Evolutionary conservation across 2,329 filamentous ascomycete species (phyloP).

Genomic region (Nemania sp.): DNA sequence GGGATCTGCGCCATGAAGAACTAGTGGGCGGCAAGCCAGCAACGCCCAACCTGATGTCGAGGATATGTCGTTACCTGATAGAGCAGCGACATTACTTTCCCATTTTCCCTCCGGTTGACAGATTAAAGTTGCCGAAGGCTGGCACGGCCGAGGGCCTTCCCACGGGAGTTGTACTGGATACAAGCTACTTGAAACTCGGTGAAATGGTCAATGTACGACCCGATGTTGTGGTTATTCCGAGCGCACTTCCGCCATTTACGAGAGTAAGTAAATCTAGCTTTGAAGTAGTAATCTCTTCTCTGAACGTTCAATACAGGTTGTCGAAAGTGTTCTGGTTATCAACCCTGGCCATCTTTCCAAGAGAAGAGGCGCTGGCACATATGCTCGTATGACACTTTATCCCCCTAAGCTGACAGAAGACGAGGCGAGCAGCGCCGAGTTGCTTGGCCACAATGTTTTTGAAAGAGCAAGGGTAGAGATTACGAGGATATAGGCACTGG

Average conservation of each 20-base stretch:
- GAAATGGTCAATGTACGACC: constrained; percentile 88
- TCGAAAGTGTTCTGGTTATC: constrained; percentile 85
- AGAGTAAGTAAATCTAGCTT: constrained; percentile 61
- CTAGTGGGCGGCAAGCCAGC: constrained; percentile 59
- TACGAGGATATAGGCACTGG: constrained; percentile 68
- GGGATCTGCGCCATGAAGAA: constrained; percentile 79
- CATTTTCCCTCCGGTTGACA: constrained; percentile 77
- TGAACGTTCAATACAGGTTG: constrained; percentile 61
- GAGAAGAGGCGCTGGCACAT: constrained; percentile 81
- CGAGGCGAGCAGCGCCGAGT: constrained; percentile 57
- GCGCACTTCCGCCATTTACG: constrained; percentile 80
- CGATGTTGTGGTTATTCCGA: constrained; percentile 83
- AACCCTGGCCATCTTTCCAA: constrained; percentile 91
- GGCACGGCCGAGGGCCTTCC: constrained; percentile 62
- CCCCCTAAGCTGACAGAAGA: constrained; percentile 63
- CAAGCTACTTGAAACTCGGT: constrained; percentile 82
- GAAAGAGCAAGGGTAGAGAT: constrained; percentile 87
- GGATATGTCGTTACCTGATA: constrained; percentile 77
- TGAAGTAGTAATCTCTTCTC: constrained; percentile 15
- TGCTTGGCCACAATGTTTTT: constrained; percentile 76
- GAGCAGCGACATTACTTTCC: constrained; percentile 93
- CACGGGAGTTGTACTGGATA: constrained; percentile 78
- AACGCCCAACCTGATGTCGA: constrained; percentile 65
- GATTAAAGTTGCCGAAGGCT: constrained; percentile 67
- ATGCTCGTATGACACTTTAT: constrained; percentile 75